Conservation (phyloP, 352 stramenopile species). For the Phytopythium ostracodes region DNA sequence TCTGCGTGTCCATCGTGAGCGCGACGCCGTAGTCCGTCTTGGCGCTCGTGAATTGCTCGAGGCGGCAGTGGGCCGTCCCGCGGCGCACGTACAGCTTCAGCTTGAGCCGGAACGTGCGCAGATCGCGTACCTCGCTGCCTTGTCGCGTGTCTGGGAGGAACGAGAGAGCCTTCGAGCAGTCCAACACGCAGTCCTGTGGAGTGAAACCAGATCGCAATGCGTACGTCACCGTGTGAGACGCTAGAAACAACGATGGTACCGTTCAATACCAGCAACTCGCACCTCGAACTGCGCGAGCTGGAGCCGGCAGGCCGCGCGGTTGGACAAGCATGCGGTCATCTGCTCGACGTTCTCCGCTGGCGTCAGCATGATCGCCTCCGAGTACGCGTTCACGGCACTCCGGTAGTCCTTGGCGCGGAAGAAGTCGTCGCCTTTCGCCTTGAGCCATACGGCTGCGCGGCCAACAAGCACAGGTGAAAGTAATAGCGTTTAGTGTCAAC, state of each 20-base stretch:
- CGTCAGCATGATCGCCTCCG: slow-evolving; percentile 43
- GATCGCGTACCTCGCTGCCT: slow-evolving; percentile 14
- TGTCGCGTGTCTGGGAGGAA: slow-evolving; percentile 57
- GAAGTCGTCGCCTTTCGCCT: slow-evolving; percentile 84
- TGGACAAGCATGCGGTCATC: slow-evolving; percentile 55
- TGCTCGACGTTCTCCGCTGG: slow-evolving; percentile 33
- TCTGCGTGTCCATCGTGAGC: slow-evolving; percentile 73
- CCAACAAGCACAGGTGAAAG: background rate
- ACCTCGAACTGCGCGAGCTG: slow-evolving; percentile 58
- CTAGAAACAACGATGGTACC: background rate
- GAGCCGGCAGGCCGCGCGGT: slow-evolving; percentile 61
- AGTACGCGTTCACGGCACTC: slow-evolving; percentile 69
- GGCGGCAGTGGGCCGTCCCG: slow-evolving; percentile 60
- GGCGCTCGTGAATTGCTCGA: slow-evolving; percentile 50
- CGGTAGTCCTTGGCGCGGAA: slow-evolving; percentile 63
- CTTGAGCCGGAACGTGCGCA: slow-evolving; percentile 63
- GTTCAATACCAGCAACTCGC: background rate
- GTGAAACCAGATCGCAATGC: background rate
- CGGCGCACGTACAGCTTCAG: slow-evolving; percentile 73
- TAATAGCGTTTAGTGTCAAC: background rate
- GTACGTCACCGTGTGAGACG: background rate
- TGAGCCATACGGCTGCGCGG: slow-evolving; percentile 70
- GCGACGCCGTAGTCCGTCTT: slow-evolving; percentile 82
- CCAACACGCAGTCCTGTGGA: slow-evolving; percentile 45
- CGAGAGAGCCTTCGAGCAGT: slow-evolving; percentile 66